Base-by-base conservation (phyloP, 1,284 basidiomycete species). In the Thelephora terrestris region DNA sequence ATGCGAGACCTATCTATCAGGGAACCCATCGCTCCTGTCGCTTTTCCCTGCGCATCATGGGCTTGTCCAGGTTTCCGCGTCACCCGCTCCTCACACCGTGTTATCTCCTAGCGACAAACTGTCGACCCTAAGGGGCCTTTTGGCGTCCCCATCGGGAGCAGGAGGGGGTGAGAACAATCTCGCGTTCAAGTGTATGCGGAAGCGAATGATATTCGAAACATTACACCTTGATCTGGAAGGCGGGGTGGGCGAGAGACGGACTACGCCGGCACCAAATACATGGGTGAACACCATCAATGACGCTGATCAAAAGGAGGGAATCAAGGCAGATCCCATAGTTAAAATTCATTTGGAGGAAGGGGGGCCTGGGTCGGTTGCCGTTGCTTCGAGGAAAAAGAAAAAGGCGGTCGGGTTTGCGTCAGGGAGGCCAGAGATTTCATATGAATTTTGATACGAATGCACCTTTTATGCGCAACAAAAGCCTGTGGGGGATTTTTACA, bases 171-270 rank as follows among this genome's bases (percentile, higher is more conserved):
- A 97, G 65, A 97, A 98, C 65, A 97, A 98, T 58, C 74, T 99
- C 16, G 92, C 89, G 5, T 99, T 98, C 76, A 90, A 86, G 63
- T 88, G 92, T 57, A 94, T 85, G 59, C 74, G 94, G 52, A 92
- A 90, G 62, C 69, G 89, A 35, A 71, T 97, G 45, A 72, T 95
- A 20, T 79, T 98, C 55, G 94, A 98, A 68, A 97, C 92, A 20
- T 70, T 97, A 50, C 91, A 96, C 68, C 73, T 97, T 10, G 95
- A 94, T 59, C 75, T 92, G 4, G 93, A 96, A 61, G 94, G 93
- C 9, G 93, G 93, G 5, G 83, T 91, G 5, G 76, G 82, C 12
- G 94, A 96, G 64, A 73, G 93, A 51, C 72, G 88, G 52, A 93
- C 89, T 10, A 78, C 71, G 2, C 72, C 78, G 12, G 66, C 70